These are phyloP conservation scores for Pseudocercospora crystallina DNA, from an alignment of 2,329 filamentous ascomycete genomes.

Conservation along the genomic window DNA sequence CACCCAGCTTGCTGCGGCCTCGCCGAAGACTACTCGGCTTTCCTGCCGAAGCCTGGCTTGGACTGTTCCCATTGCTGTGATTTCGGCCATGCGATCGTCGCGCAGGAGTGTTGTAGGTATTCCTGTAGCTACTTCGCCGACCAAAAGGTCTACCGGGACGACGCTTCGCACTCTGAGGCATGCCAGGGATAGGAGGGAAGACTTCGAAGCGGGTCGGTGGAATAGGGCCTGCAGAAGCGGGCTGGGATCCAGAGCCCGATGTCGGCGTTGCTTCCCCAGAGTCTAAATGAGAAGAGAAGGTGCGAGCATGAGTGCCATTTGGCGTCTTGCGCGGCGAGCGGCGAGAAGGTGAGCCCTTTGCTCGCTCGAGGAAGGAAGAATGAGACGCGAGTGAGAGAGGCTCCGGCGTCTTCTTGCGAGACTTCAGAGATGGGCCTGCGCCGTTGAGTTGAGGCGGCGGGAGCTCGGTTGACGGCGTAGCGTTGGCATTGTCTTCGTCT, in stretches of 20 bases:
- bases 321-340: conserved; percentile 35
- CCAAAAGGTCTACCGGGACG: conserved; percentile 33
- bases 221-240: conserved; percentile 48
- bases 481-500: conserved; percentile 7
- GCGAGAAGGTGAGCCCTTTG: conserved; percentile 27
- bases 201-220: conserved; percentile 74
- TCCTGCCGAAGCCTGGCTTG: conserved; percentile 12
- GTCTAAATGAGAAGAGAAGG: conserved; percentile 14
- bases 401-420: conserved; percentile 28
- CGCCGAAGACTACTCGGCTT: conserved; percentile 30
- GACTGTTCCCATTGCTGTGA: conserved; percentile 11
- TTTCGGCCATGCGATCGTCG: conserved; percentile 18
- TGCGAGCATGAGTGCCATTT: conserved; percentile 25
- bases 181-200: conserved; percentile 66
- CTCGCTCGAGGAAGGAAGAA: conserved; percentile 24
- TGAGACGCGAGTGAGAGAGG: conserved; percentile 31
- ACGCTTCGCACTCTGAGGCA: conserved; percentile 32
- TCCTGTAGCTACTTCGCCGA: conserved; percentile 26
- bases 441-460: conserved; percentile 22
- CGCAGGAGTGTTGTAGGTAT: conserved; percentile 26
- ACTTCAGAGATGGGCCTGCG: conserved; percentile 17
- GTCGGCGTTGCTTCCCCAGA: conserved; percentile 26
- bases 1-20: conserved; percentile 47
- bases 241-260: conserved; percentile 28
- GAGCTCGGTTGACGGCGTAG: conserved; percentile 22